Evolutionary conservation across 768 basidiomycete species (phyloP).

Genomic region (Brasilioporus rufonigricans): DNA sequence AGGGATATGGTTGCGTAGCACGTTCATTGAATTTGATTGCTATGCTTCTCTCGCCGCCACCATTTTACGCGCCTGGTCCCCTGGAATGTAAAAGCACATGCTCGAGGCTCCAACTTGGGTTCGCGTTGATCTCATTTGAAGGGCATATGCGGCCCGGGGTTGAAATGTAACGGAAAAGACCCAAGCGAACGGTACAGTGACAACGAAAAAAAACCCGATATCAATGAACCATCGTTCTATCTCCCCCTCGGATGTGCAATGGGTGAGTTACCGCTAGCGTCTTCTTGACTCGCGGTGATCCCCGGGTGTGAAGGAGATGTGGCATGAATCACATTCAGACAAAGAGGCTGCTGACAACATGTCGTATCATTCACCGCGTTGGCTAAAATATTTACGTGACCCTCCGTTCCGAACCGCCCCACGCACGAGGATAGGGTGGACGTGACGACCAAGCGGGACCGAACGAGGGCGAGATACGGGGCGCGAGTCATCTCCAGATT

Average conservation of each 20-base stretch:
- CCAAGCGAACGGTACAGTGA: not conserved
- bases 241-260: not conserved
- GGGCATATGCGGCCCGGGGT: not conserved
- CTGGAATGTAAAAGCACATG: slow-evolving; percentile 2
- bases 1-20: not conserved
- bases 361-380: not conserved
- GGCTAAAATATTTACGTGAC: slow-evolving; percentile 1
- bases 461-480: not conserved
- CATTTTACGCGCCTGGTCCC: not conserved
- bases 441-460: too few species aligned
- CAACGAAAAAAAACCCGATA: not conserved
- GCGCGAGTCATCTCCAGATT: slow-evolving; percentile 46
- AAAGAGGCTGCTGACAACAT: too few species aligned
- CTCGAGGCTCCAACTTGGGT: not conserved
- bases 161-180: not conserved
- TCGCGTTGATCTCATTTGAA: slow-evolving; percentile 1
- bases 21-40: not conserved
- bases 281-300: not conserved
- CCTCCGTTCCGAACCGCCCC: slow-evolving; percentile 4
- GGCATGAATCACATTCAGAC: not conserved
- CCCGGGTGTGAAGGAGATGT: not conserved
- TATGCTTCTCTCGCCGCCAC: not conserved
- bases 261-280: not conserved
- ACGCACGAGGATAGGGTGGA: not conserved
- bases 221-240: not conserved